A percentile compares a stretch with the other conserved stretches of the same genome.
phyloP scores from a whole-genome alignment of 352 stramenopile species.

The Phytophthora citrophthora region DNA sequence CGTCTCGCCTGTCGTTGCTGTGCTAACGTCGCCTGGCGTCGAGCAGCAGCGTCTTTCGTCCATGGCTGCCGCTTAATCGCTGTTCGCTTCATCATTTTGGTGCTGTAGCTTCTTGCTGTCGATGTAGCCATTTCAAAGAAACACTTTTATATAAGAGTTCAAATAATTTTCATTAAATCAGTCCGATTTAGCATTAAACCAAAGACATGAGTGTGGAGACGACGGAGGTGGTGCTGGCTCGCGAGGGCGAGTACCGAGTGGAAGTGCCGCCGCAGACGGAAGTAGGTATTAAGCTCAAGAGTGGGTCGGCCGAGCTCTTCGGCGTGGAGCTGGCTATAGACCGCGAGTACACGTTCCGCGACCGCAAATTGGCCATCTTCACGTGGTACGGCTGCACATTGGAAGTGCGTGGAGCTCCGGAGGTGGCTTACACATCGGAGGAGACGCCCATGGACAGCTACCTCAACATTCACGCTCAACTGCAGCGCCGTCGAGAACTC shows the following conservation, averaged over 20 bases:
- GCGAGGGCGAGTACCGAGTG: conserved; percentile 86
- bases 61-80: conserved; percentile 74
- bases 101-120: too few relatives aligned
- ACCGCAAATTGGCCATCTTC: conserved; percentile 92
- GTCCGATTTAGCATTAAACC: neutral
- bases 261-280: conserved; percentile 76
- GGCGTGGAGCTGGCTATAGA: conserved; percentile 93
- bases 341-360: conserved; percentile 90
- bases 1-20: conserved; percentile 78
- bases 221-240: conserved; percentile 63
- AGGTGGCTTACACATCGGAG: conserved; percentile 89
- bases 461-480: conserved; percentile 92
- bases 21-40: conserved; percentile 63
- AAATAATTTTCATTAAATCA: too few relatives aligned
- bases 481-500: conserved; percentile 89
- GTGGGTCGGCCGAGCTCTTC: conserved; percentile 92
- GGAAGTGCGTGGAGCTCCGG: conserved; percentile 68
- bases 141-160: too few relatives aligned
- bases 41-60: conserved; percentile 60
- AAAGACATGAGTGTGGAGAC: conserved; percentile 5
- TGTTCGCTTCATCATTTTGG: conserved; percentile 46
- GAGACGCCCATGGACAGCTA: conserved; percentile 95
- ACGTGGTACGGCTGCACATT: conserved; percentile 94
- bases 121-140: neutral
- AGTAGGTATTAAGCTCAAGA: conserved; percentile 76